Evolutionary conservation across 345 rosid genomes (phyloP).

Genomic region (Eucalyptus pumila): DNA sequence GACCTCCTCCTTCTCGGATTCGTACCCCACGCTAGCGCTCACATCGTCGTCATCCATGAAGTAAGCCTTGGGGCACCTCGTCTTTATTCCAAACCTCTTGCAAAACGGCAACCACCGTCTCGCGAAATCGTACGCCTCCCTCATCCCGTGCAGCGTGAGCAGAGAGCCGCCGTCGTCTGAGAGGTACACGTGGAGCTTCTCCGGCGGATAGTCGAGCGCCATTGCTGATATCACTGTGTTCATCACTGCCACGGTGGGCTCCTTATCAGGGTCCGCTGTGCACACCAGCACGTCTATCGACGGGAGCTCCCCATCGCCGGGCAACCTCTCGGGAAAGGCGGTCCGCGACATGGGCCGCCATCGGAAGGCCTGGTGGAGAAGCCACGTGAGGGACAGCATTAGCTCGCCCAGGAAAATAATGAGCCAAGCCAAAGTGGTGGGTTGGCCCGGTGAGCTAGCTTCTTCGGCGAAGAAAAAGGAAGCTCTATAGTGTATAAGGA

Average conservation of each 20-base stretch:
- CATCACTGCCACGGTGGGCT: constrained; percentile 60
- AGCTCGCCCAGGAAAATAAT: constrained; percentile 12
- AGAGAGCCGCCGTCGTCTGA: constrained; percentile 84
- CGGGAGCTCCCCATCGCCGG: constrained; percentile 25
- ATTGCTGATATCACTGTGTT: constrained; percentile 68
- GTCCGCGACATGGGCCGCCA: constrained; percentile 22
- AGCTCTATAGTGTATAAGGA: constrained; percentile 11
- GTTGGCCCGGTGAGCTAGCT: neutral
- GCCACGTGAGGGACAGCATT: constrained; percentile 20
- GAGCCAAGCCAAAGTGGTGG: constrained; percentile 1
- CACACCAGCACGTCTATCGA: constrained; percentile 68
- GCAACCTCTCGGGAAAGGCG: constrained; percentile 17
- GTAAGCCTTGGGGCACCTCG: constrained; percentile 42
- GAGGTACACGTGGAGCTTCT: constrained; percentile 55
- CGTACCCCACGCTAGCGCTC: neutral
- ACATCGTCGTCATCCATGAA: constrained; percentile 3
- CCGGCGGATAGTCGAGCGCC: constrained; percentile 70
- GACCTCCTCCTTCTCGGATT: neutral
- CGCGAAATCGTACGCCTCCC: constrained; percentile 62
- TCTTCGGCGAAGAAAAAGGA: constrained; percentile 3
- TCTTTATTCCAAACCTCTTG: constrained; percentile 16
- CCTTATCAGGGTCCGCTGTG: constrained; percentile 85
- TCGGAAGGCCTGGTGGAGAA: constrained; percentile 1
- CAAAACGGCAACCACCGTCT: constrained; percentile 66
- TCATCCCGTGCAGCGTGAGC: constrained; percentile 55